phyloP scores from a whole-genome alignment of 805 yeast species.

The Kazachstania africana region DNA sequence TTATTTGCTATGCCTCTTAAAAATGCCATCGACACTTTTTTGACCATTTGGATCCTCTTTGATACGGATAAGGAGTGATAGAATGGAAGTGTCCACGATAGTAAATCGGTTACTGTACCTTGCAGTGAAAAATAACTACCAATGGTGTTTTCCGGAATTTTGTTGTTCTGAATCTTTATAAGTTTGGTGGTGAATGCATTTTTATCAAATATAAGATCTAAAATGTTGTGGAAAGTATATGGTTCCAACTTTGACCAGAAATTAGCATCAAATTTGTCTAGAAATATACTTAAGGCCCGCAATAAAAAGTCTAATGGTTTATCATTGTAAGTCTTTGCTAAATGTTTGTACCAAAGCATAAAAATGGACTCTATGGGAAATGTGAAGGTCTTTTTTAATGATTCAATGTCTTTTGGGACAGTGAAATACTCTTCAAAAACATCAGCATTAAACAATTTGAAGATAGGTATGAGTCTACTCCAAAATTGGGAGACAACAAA shows the following conservation, averaged over 20 bases:
- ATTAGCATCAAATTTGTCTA: slow-evolving; percentile 30
- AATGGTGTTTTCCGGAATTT: slow-evolving; percentile 20
- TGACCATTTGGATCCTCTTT: slow-evolving; percentile 41
- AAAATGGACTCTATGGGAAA: slow-evolving; percentile 23
- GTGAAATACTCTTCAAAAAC: slow-evolving; percentile 18
- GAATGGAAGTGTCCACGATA: slow-evolving; percentile 45
- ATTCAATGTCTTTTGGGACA: slow-evolving; percentile 21
- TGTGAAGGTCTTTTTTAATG: slow-evolving; percentile 19
- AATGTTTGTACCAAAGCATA: slow-evolving; percentile 25
- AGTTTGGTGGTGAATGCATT: slow-evolving; percentile 35
- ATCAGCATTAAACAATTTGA: slow-evolving; percentile 17
- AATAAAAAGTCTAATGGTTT: slow-evolving; percentile 40
- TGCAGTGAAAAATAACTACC: slow-evolving; percentile 17
- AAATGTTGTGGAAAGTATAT: slow-evolving; percentile 39
- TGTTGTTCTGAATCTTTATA: slow-evolving; percentile 16
- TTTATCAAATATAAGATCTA: slow-evolving; percentile 49
- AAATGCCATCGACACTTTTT: slow-evolving; percentile 39
- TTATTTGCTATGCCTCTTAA: slow-evolving; percentile 29
- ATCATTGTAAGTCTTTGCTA: slow-evolving; percentile 19
- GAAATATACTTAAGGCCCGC: slow-evolving; percentile 36
- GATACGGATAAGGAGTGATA: slow-evolving; percentile 34
- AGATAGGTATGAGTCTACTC: slow-evolving; percentile 22
- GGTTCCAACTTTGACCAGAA: slow-evolving; percentile 52
- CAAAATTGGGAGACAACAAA: slow-evolving; percentile 21
- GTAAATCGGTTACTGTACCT: slow-evolving; percentile 32